Percentiles rank a stretch among this genome's conserved stretches.
phyloP scores from a whole-genome alignment of 306 rosid genomes.

The Fragaria vesca region DNA sequence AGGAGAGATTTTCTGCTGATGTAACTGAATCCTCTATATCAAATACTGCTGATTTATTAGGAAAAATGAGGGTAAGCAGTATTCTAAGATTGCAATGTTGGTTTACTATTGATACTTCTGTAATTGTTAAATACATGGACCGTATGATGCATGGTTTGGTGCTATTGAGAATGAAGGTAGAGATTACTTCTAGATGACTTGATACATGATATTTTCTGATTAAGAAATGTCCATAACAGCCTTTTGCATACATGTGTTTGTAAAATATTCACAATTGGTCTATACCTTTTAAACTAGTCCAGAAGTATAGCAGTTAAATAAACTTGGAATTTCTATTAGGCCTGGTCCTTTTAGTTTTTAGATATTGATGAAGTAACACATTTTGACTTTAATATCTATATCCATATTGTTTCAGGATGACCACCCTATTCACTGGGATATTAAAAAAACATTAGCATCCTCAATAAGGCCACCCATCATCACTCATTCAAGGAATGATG shows the following conservation, averaged over 20 bases:
- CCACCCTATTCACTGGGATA: slow-evolving; percentile 29
- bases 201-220: background rate
- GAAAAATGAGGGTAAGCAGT: slow-evolving; percentile 48
- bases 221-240: background rate
- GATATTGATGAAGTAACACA: background rate
- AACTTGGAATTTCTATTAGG: background rate
- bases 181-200: background rate
- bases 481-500: slow-evolving; percentile 61
- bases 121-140: background rate
- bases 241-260: background rate
- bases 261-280: background rate
- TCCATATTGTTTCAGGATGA: slow-evolving; percentile 53
- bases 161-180: background rate
- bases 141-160: background rate
- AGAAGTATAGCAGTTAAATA: background rate
- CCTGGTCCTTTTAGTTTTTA: background rate
- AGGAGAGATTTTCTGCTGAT: slow-evolving; percentile 60
- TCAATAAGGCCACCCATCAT: slow-evolving; percentile 45
- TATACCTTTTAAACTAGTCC: background rate
- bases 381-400: background rate
- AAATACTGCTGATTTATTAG: slow-evolving; percentile 34
- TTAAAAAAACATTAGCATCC: slow-evolving; percentile 28
- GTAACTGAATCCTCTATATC: slow-evolving; percentile 33
- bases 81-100: slow-evolving; percentile 1
- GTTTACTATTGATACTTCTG: background rate